phyloP scores from a whole-genome alignment of 495 filamentous ascomycete genomes.

The Penicillium paxilli region DNA sequence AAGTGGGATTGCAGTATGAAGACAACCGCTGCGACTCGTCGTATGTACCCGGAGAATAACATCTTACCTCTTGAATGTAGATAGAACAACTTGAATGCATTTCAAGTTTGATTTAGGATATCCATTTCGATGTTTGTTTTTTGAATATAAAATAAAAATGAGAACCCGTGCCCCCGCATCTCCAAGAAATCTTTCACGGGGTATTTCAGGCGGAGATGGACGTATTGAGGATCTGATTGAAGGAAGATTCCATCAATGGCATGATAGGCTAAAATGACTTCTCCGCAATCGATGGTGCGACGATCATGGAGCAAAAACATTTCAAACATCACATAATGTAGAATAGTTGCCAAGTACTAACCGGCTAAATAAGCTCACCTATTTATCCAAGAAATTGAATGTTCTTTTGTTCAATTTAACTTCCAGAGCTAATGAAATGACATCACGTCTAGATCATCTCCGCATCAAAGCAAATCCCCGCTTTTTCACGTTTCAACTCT shows the following conservation, averaged over 20 bases:
- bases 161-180: background rate
- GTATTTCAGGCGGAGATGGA: background rate
- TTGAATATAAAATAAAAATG: background rate
- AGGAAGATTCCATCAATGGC: constrained; percentile 3
- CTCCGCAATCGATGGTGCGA: background rate
- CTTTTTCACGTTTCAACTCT: background rate
- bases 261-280: background rate
- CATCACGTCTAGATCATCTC: constrained; percentile 20
- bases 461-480: background rate
- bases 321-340: background rate
- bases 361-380: background rate
- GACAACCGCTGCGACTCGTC: background rate
- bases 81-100: background rate
- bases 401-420: background rate
- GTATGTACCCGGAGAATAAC: background rate
- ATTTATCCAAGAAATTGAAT: background rate
- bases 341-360: background rate
- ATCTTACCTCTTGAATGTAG: background rate
- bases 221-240: background rate
- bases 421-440: constrained; percentile 1
- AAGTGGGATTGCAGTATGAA: background rate
- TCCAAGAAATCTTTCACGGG: background rate
- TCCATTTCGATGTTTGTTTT: background rate
- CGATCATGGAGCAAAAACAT: no score
- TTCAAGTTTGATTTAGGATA: background rate